Percentiles rank a stretch among this genome's conserved stretches.
These are phyloP conservation scores for Rheum nobile DNA, from an alignment of 148 eudicot genomes.

Conservation along the genomic window DNA sequence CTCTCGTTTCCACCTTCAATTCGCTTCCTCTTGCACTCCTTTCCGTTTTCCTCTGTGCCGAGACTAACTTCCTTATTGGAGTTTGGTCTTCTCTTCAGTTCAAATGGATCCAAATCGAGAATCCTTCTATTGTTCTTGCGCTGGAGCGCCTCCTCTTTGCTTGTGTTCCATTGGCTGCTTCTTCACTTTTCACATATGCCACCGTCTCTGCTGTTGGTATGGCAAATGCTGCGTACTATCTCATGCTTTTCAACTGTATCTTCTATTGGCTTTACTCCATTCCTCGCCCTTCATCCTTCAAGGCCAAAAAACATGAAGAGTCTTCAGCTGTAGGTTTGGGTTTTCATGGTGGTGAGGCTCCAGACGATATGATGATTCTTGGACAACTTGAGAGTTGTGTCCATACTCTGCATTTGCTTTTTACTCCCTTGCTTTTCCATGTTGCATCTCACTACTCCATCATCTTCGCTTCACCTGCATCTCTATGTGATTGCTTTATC, in stretches of 20 bases:
- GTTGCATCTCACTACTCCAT: constrained; percentile 51
- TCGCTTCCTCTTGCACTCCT: constrained; percentile 39
- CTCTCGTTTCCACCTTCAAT: constrained; percentile 37
- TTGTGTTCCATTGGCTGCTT: constrained; percentile 43
- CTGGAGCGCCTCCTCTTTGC: constrained; percentile 78
- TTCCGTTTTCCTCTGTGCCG: constrained; percentile 37
- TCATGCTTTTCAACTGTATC: constrained; percentile 51
- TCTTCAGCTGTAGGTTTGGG: constrained; percentile 6
- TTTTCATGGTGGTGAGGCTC: constrained; percentile 65
- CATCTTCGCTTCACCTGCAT: constrained; percentile 49
- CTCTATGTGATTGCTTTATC: constrained; percentile 52
- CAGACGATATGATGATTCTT: constrained; percentile 53
- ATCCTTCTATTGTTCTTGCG: constrained; percentile 63
- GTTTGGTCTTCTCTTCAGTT: constrained; percentile 95
- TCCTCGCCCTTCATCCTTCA: constrained; percentile 72
- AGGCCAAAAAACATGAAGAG: constrained; percentile 28
- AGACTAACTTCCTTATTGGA: constrained; percentile 61
- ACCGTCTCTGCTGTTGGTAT: constrained; percentile 80
- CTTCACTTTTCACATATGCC: constrained; percentile 73
- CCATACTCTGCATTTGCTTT: constrained; percentile 54
- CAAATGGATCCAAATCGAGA: constrained; percentile 82
- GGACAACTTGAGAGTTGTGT: constrained; percentile 70
- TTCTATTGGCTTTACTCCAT: constrained; percentile 84
- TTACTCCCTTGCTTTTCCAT: constrained; percentile 63
- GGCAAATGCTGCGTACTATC: constrained; percentile 59